A percentile compares a stretch with the other conserved stretches of the same genome.
Conservation (phyloP, 345 rosid genomes). For the Citrus glauca region DNA sequence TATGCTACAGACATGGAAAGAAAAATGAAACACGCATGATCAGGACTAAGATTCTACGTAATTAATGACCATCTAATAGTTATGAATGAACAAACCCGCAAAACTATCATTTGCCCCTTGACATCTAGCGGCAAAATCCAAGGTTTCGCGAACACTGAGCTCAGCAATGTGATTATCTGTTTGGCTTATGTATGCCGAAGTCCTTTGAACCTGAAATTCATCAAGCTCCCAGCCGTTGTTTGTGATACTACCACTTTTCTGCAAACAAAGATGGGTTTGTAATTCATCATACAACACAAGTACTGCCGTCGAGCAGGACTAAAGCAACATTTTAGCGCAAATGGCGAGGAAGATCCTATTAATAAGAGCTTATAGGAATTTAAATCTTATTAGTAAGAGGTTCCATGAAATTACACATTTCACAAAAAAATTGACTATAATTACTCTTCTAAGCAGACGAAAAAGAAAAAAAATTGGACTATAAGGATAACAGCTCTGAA, state of each 20-base stretch:
- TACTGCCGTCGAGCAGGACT: background rate
- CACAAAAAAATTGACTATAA: background rate
- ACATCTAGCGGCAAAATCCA: constrained; percentile 92
- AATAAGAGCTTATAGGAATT: background rate
- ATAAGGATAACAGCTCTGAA: background rate
- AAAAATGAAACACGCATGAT: too few relatives aligned
- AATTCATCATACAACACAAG: background rate
- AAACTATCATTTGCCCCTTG: constrained; percentile 82
- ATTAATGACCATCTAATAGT: background rate
- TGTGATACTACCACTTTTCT: constrained; percentile 68
- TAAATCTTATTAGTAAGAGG: background rate
- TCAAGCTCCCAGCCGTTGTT: constrained; percentile 70
- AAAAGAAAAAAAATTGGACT: background rate
- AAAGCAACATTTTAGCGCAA: background rate
- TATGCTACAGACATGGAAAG: background rate
- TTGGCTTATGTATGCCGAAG: constrained; percentile 91
- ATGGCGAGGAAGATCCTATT: background rate
- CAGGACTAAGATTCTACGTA: background rate
- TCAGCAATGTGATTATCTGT: constrained; percentile 87
- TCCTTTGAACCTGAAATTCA: constrained; percentile 70
- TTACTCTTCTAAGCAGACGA: too few relatives aligned
- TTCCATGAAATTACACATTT: background rate
- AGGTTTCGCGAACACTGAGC: constrained; percentile 84
- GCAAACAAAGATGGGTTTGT: background rate
- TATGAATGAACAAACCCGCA: constrained; percentile 46